phyloP scores from a whole-genome alignment of 2,329 filamentous ascomycete species.

The Penicillium capsulatum region DNA sequence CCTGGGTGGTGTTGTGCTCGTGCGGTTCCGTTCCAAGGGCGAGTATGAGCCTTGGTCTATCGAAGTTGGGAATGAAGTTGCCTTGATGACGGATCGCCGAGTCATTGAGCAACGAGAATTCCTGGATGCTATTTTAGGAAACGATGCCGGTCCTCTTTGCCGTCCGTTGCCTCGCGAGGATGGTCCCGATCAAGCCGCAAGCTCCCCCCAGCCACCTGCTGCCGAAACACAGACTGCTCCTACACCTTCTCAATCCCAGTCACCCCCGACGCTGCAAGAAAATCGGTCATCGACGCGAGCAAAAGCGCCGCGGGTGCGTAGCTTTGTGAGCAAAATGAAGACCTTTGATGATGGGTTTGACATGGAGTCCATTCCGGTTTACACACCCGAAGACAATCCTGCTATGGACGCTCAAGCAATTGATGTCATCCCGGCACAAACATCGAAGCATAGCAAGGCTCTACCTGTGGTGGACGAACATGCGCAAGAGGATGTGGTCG shows the following conservation, averaged over 20 bases:
- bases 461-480: conserved; percentile 26
- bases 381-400: conserved; percentile 30
- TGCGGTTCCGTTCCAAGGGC: conserved; percentile 63
- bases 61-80: conserved; percentile 64
- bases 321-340: conserved; percentile 56
- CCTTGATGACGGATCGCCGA: conserved; percentile 70
- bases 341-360: conserved; percentile 64
- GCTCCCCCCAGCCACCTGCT: background rate
- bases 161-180: conserved; percentile 58
- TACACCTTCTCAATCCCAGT: background rate
- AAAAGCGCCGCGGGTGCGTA: conserved; percentile 27
- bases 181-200: conserved; percentile 30
- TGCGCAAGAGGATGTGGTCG: conserved; percentile 56
- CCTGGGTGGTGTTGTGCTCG: conserved; percentile 67
- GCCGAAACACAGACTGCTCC: background rate
- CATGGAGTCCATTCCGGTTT: conserved; percentile 38
- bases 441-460: conserved; percentile 27
- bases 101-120: conserved; percentile 89
- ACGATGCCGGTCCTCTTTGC: conserved; percentile 68
- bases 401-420: conserved; percentile 16
- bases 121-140: conserved; percentile 79
- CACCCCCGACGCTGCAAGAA: conserved; percentile 7
- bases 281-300: conserved; percentile 12
- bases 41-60: conserved; percentile 63
- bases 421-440: conserved; percentile 14